These are phyloP conservation scores for Hymenoscyphus fructigenus DNA, from an alignment of 2,329 filamentous ascomycete genomes.

Conservation along the genomic window DNA sequence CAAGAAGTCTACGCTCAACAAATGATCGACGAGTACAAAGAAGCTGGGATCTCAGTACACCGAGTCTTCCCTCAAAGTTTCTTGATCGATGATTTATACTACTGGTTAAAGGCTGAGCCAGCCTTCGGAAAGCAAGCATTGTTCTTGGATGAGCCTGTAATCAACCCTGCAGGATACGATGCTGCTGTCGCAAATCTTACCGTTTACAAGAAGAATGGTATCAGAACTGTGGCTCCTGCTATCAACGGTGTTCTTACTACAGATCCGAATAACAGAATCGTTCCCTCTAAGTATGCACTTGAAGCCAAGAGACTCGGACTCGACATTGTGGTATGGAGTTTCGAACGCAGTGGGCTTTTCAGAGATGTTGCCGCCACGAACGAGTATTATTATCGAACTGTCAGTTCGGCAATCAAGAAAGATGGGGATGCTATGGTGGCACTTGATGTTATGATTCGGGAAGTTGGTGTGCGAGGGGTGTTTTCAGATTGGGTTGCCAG, in stretches of 20 bases:
- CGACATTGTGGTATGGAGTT: slow-evolving; percentile 25
- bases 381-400: slow-evolving; percentile 21
- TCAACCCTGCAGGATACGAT: slow-evolving; percentile 11
- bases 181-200: slow-evolving; percentile 16
- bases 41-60: slow-evolving; percentile 18
- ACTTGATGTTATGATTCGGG: slow-evolving; percentile 20
- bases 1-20: slow-evolving; percentile 26
- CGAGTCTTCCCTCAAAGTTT: slow-evolving; percentile 25
- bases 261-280: slow-evolving; percentile 20
- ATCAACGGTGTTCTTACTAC: slow-evolving; percentile 21
- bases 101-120: slow-evolving; percentile 26
- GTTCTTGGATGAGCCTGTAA: slow-evolving; percentile 24
- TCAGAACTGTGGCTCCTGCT: slow-evolving; percentile 24
- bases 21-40: slow-evolving; percentile 24
- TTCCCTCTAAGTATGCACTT: slow-evolving; percentile 21
- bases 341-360: slow-evolving; percentile 22
- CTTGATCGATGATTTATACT: slow-evolving; percentile 21
- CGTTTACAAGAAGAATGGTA: slow-evolving; percentile 15
- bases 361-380: slow-evolving; percentile 3
- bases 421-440: slow-evolving; percentile 23
- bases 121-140: slow-evolving; percentile 23
- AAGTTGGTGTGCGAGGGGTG: slow-evolving; percentile 23
- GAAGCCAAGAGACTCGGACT: slow-evolving; percentile 18
- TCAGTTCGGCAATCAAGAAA: slow-evolving; percentile 15
- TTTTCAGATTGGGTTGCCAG: slow-evolving; percentile 25